A percentile compares a stretch with the other conserved stretches of the same genome.
These are phyloP conservation scores for Phytophthora ramorum DNA, from an alignment of 352 stramenopile genomes.

Conservation along the genomic window DNA sequence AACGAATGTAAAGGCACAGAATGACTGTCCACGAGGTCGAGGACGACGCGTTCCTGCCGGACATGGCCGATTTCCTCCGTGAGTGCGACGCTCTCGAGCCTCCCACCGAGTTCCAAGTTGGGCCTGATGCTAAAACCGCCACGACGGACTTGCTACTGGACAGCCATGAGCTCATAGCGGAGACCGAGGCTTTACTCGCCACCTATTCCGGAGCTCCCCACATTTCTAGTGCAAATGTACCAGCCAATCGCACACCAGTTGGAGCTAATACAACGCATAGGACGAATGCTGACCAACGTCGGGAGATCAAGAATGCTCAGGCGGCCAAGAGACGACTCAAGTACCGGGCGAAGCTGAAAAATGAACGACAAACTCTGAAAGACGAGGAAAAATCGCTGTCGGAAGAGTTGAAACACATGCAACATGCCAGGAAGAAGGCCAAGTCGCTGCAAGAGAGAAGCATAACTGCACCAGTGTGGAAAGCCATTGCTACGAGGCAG, in stretches of 20 bases:
- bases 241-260: neutral
- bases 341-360: constrained; percentile 24
- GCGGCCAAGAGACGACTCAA: constrained; percentile 18
- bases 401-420: constrained; percentile 1
- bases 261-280: neutral
- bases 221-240: neutral
- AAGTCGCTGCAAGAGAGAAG: constrained; percentile 1
- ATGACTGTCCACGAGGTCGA: neutral
- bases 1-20: neutral
- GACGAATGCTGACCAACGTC: neutral
- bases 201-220: neutral
- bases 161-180: constrained; percentile 8
- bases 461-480: constrained; percentile 4
- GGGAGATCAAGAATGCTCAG: constrained; percentile 8
- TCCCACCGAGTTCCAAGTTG: neutral
- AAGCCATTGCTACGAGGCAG: constrained; percentile 19
- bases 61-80: constrained; percentile 13
- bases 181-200: constrained; percentile 13
- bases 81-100: neutral
- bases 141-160: constrained; percentile 4
- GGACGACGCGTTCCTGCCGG: constrained; percentile 15
- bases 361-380: constrained; percentile 19
- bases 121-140: no score
- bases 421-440: constrained; percentile 5
- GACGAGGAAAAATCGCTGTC: constrained; percentile 19